Base-by-base conservation (phyloP, 2,329 filamentous ascomycete species). In the Tricladium varicosporioides region DNA sequence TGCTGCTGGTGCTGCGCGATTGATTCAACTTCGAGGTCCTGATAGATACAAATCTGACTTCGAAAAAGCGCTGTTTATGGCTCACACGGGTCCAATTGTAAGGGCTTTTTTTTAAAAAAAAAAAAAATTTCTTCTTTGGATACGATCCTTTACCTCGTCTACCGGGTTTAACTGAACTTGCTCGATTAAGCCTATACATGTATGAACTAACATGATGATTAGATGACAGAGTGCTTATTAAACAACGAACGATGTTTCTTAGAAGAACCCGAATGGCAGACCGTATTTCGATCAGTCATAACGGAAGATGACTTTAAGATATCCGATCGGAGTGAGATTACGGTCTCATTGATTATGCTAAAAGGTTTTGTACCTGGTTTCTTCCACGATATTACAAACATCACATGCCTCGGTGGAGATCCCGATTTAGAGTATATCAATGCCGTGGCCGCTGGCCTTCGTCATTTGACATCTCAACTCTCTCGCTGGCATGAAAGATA, bases 11-110 rank as follows among this genome's bases (percentile, higher is more conserved):
- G 69, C 71, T 5, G 65, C 67, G 1, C 62, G 62, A 14, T 56
- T 74, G 2, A 67, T 73, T 9, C 61, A 65, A 48, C 60, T 71
- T 48, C 68, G 71, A 5, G 69, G 65, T 2, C 65, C 71, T 2
- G 45, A 58, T 7, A 61, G 60, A 7, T 73, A 72, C 50, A 61
- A 60, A 2, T 69, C 70, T 1, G 70, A 73, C 5, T 73, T 71
- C 53, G 72, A 74, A 48, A 72, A 70, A 54, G 63, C 71, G 1
- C 61, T 74, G 4, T 72, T 74, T 22, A 63, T 71, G 13, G 68
- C 65, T 9, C 70, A 73, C 48, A 66, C 67, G 13, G 71, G 71
- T 1, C 64, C 71, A 16, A 68, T 71, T n/a, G 66, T 68, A 54
- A 54, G 63, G 22, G 7, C 7, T 27, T 27, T 27, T 27, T 27